Evolutionary conservation across 2,329 filamentous ascomycete species (phyloP).

Genomic region (Trichoderma simmonsii): DNA sequence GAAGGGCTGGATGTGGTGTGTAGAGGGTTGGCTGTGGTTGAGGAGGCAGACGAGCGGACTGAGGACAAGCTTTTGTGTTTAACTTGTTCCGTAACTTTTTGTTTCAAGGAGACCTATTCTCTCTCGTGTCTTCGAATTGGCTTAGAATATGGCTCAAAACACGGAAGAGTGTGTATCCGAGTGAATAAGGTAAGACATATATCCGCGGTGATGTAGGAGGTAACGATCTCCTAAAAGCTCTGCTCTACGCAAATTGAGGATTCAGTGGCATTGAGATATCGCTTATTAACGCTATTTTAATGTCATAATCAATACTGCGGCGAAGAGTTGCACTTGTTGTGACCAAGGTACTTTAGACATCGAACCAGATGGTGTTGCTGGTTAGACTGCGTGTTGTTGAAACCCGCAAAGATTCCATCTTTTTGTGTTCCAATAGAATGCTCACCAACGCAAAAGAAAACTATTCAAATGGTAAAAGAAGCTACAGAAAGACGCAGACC

Average conservation of each 20-base stretch:
- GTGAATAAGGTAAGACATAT: neutral
- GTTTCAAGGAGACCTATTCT: neutral
- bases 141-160: neutral
- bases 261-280: neutral
- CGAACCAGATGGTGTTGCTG: neutral
- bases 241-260: neutral
- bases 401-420: neutral
- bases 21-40: neutral
- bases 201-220: neutral
- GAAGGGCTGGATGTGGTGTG: neutral
- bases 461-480: neutral
- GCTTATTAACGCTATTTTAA: neutral
- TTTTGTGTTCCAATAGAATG: neutral
- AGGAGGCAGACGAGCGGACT: neutral
- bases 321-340: neutral
- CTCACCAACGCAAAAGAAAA: neutral
- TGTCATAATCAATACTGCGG: neutral
- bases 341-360: neutral
- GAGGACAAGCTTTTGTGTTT: too few species aligned
- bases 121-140: neutral
- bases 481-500: neutral
- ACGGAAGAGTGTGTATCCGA: neutral
- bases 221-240: neutral
- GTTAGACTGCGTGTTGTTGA: neutral
- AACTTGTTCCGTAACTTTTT: neutral